Evolutionary conservation across 2,329 filamentous ascomycete genomes (phyloP), one percentile per base, ranked within the genome.

Genomic region (Microcyclosporella mali): DNA sequence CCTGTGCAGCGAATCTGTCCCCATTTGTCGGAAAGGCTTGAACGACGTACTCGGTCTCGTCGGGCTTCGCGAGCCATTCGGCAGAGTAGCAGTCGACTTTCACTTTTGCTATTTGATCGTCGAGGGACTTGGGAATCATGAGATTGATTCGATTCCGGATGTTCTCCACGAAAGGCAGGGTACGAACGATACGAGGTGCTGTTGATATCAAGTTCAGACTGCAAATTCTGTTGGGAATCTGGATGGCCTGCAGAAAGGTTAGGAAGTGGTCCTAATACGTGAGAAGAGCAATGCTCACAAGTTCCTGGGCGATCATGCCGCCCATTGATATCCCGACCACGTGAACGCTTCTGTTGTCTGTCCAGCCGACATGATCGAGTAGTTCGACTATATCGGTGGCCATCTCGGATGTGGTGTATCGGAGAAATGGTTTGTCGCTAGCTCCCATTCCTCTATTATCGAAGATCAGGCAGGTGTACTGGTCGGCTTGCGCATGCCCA

Each of bases 221-320:
- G 45, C 67, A 71, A 43, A 74, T 69, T 10, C 71, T 65, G 3
- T 66, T 54, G 1, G 72, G 72, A 17, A 72, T 68, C n/a, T 70
- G 60, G 27, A 62, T 47, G 16, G 46, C 57, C 58, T 60, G 33
- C 4, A 32, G 30, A 21, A 2, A 28, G 3, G 10, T 8, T 7
- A 21, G 15, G 10, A 29, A 21, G 6, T 8, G 12, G 9, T 25
- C 21, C 6, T 25, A 25, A 6, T 25, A 6, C 21, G 21, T 25
- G 10, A 15, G 14, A n/a, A 14, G 31, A 17, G 10, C 16, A 25
- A 27, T 42, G 59, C 66, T 57, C 62, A 73, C 76, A 3, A 95
- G 59, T 67, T 95, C 88, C 65, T 94, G 88, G 2, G 85, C 79
- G 56, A 95, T 90, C 88, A 95, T 94, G 58, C 88, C 88, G 50